Percentiles rank a stretch among this genome's conserved stretches.
Conservation (phyloP, 768 basidiomycete species). For the Suillus tomentosus region DNA sequence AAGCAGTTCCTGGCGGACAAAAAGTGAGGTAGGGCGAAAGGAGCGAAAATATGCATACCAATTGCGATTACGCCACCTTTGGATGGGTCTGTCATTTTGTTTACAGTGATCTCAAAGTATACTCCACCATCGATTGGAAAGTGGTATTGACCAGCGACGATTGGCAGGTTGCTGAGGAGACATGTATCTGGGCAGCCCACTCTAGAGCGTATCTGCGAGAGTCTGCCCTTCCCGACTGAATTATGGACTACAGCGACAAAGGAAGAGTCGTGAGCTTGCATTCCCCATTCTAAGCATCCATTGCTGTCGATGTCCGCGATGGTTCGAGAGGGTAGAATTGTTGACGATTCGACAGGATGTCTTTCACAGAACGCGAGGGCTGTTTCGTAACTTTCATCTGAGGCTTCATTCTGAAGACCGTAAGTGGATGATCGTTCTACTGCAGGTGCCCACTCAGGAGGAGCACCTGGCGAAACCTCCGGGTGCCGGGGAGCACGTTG, state of each 20-base stretch:
- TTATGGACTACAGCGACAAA: slow-evolving; percentile 43
- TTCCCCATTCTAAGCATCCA: slow-evolving; percentile 56
- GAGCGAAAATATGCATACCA: slow-evolving; percentile 39
- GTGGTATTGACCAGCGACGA: slow-evolving; percentile 62
- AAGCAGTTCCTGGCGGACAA: slow-evolving; percentile 54
- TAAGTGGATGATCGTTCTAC: slow-evolving; percentile 48
- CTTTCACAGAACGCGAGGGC: slow-evolving; percentile 52
- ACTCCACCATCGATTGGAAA: slow-evolving; percentile 54
- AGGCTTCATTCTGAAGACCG: slow-evolving; percentile 60
- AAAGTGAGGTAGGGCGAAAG: not conserved
- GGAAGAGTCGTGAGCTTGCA: slow-evolving; percentile 48
- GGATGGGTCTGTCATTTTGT: slow-evolving; percentile 40
- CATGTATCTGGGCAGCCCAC: slow-evolving; percentile 49
- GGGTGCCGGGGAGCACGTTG: not conserved
- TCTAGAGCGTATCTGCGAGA: slow-evolving; percentile 45
- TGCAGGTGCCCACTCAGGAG: slow-evolving; percentile 63
- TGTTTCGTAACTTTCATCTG: slow-evolving; percentile 52
- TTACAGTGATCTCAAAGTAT: slow-evolving; percentile 64
- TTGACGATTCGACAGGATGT: slow-evolving; percentile 42
- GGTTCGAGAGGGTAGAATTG: slow-evolving; percentile 51
- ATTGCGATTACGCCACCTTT: slow-evolving; percentile 56
- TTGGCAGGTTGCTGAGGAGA: slow-evolving; percentile 60
- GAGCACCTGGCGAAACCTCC: slow-evolving; percentile 19
- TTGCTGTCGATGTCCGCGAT: slow-evolving; percentile 51
- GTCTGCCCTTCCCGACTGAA: slow-evolving; percentile 31